A percentile compares a stretch with the other conserved stretches of the same genome.
Conservation (phyloP, 331 rosid genomes). For the Arachis monticola region DNA sequence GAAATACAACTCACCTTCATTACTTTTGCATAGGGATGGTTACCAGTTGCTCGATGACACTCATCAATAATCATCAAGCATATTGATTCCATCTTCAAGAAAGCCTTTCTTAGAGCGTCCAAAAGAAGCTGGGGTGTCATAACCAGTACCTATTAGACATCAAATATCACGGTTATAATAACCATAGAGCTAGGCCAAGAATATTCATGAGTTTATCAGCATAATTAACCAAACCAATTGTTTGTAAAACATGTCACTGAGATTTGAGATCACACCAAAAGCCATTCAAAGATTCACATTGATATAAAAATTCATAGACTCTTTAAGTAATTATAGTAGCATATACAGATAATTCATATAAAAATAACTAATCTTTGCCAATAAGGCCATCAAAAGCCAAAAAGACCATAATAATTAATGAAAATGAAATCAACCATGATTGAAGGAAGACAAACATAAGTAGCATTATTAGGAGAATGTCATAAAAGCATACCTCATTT, state of each 20-base stretch:
- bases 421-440: constrained; percentile 13
- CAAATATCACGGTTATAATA: constrained; percentile 5
- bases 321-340: background rate
- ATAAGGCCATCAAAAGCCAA: background rate
- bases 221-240: background rate
- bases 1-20: constrained; percentile 68
- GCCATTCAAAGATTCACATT: constrained; percentile 22
- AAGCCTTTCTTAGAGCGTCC: constrained; percentile 86
- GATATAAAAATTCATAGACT: constrained; percentile 10
- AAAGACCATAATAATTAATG: constrained; percentile 11
- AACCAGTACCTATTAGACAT: constrained; percentile 68
- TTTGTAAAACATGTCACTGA: constrained; percentile 16
- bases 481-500: constrained; percentile 63
- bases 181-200: background rate
- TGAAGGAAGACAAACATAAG: background rate
- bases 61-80: constrained; percentile 84
- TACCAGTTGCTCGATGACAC: constrained; percentile 83
- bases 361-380: background rate
- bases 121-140: constrained; percentile 94
- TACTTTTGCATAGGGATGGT: constrained; percentile 83
- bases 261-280: constrained; percentile 27
- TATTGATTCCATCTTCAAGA: constrained; percentile 62
- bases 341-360: too few species aligned
- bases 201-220: constrained; percentile 23
- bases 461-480: constrained; percentile 24